Evolutionary conservation across 2,329 filamentous ascomycete species (phyloP), one percentile per base, ranked within the genome.

Genomic region (Mycosphaerella sp.): DNA sequence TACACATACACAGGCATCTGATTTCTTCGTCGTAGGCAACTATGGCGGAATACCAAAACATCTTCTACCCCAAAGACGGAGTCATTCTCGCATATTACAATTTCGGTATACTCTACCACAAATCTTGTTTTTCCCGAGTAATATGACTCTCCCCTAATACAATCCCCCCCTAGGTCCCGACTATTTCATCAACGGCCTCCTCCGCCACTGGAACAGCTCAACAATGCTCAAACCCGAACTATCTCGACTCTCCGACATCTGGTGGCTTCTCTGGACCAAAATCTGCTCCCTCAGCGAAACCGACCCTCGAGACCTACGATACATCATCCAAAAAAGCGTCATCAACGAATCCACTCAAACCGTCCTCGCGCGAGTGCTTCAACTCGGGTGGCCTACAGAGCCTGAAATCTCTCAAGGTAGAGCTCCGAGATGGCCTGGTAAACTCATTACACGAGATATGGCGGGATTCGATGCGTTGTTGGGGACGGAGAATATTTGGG

Each of bases 191-290:
- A 43, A 42, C 6, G 43, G 6, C 10, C 14, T 14, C n/a, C n/a
- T 42, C 36, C 5, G 14, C 17, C 7, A 4, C 11, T 55, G 53
- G 53, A 9, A 55, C n/a, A 31, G 12, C 5, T 26, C 26, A 2
- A 45, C 34, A 4, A 26, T 48, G 32, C 48, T 42, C 3, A 21
- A 34, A 4, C 52, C 52, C 8, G 41, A 46, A 11, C 41, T 59
- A 4, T 41, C 32, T n/a, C 54, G 57, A 10, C 56, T 56, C 26
- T 57, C 53, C n/a, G 59, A 61, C 45, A 31, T 61, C 36, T 46
- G 42, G 44, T 56, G 34, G 44, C 57, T 61, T 4, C 40, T 40
- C 2, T 61, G 59, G 59, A 29, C 40, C n/a, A 31, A 56, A 32
- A 29, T 61, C 41, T 54, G 51, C 14, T 17, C 32, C 9, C 36